Base-by-base conservation (phyloP, 2,329 filamentous ascomycete species). In the Akanthomyces uredinophilus region DNA sequence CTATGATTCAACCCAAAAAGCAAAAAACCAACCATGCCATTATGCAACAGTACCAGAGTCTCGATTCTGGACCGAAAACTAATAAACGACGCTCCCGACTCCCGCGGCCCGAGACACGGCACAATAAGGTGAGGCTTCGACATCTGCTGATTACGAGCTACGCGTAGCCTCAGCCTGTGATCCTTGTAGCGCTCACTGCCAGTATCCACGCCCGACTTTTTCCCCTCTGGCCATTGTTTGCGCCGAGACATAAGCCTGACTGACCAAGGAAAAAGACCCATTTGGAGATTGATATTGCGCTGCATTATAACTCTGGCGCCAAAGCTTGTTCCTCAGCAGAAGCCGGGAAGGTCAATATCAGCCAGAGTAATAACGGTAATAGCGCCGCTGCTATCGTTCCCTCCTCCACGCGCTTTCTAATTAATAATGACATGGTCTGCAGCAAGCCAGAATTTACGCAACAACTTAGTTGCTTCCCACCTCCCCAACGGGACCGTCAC, bases 21-120 rank as follows among this genome's bases (percentile, higher is more conserved):
- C 8, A 7, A 24, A 58, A 14, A 24, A 53, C 32, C 32, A 24
- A 39, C 20, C 32, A 18, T 37, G 46, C 16, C 35, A 14, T 55
- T 53, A 53, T 39, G 50, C 50, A 39, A 11, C 32, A 39, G 16
- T 24, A 50, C 18, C 44, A 47, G 47, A 47, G 44, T 29, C 46
- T 29, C 44, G 22, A 49, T 39, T 16, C 3, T 24, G 44, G 16
- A 14, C 44, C 20, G 22, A 20, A 1, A 3, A 10, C 14, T 5
- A 14, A 5, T 39, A 16, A 39, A 39, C 18, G 39, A 55, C 24
- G 27, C 35, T 8, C 32, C 32, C 32, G 32, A 35, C 32, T 35
- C 10, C 43, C 22, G 24, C 29, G 24, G 56, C 18, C 56, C 56
- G 56, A 59, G 56, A 59, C 56, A 59, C 41, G 46, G 56, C 24